Percentiles rank a stretch among this genome's conserved stretches.
These are phyloP conservation scores for Croton setiger DNA, from an alignment of 441 rosid genomes.

Conservation along the genomic window DNA sequence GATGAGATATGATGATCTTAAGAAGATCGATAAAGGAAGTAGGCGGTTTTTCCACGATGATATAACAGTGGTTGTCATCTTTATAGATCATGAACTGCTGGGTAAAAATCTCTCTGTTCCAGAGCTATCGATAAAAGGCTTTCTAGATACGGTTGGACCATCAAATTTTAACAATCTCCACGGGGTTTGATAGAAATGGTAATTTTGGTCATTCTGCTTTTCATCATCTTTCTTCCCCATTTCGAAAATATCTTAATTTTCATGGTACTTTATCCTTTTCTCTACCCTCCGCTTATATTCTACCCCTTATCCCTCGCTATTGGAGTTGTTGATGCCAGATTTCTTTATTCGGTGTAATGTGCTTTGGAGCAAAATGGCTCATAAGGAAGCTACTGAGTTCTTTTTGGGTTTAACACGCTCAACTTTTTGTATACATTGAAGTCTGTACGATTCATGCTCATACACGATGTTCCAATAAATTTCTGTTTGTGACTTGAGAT, in stretches of 20 bases:
- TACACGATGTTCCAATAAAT: conserved; percentile 14
- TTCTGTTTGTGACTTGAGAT: neutral
- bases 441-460: conserved; percentile 17
- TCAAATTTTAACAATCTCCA: conserved; percentile 59
- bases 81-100: conserved; percentile 54
- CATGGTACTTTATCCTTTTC: neutral
- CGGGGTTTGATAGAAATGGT: conserved; percentile 24
- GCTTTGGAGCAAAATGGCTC: conserved; percentile 11
- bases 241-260: neutral
- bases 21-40: conserved; percentile 57
- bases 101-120: conserved; percentile 45
- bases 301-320: neutral
- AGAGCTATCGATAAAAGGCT: conserved; percentile 68
- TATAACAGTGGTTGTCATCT: conserved; percentile 80
- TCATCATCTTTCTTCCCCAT: neutral
- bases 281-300: neutral
- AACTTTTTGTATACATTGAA: conserved; percentile 11
- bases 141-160: conserved; percentile 54
- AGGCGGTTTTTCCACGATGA: conserved; percentile 80
- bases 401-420: conserved; percentile 14
- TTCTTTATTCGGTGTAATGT: conserved; percentile 6
- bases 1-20: conserved; percentile 64
- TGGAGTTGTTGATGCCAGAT: neutral
- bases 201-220: neutral
- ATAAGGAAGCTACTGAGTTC: conserved; percentile 11